Evolutionary conservation across 2,329 filamentous ascomycete species (phyloP), one percentile per base, ranked within the genome.

Genomic region (Byssochlamys sp.): DNA sequence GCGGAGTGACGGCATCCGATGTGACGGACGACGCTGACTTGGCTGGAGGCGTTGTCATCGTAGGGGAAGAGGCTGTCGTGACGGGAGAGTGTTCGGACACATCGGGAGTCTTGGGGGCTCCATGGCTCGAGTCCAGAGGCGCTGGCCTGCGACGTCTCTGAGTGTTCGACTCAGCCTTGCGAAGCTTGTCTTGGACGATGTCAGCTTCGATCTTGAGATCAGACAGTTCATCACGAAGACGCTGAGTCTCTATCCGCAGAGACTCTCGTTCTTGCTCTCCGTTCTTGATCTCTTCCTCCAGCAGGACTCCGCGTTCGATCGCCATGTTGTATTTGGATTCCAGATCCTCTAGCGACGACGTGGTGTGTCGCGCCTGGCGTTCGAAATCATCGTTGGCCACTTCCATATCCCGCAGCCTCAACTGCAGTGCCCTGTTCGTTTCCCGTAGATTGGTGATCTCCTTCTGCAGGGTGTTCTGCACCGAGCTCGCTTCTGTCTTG

Each of bases 331-430:
- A 96, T 75, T 97, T 99, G 61, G 89, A 92, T 75, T 99, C 94
- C 73, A 99, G 81, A 70, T 99, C 94, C 75, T 99, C 94, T 61
- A 97, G 83, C 54, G 92, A 96, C 51, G 91, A 96, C 35, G 90
- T 91, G 28, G 92, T 96, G 74, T 96, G 94, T 66, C 94, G 86
- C 64, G 94, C 92, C 77, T 97, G 92, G 63, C 91, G 86, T 78
- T 99, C 94, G 71, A 92, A 96, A 74, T 99, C 94, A 79, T 99
- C 94, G 76, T 97, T 99, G 71, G 89, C 90, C 57, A 99, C 94
- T 75, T 99, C 94, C 66, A 92, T 96, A 72, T 99, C 94, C 64
- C 94, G 87, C 58, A 99, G 78, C 73, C 83, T 89, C 61, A 96
- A 79, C 67, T 94, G 88, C 60, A 96, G 76, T 2, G 87, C 86